These are phyloP conservation scores for Phialemoniopsis sp. DNA, from an alignment of 2,329 filamentous ascomycete species.

Conservation along the genomic window DNA sequence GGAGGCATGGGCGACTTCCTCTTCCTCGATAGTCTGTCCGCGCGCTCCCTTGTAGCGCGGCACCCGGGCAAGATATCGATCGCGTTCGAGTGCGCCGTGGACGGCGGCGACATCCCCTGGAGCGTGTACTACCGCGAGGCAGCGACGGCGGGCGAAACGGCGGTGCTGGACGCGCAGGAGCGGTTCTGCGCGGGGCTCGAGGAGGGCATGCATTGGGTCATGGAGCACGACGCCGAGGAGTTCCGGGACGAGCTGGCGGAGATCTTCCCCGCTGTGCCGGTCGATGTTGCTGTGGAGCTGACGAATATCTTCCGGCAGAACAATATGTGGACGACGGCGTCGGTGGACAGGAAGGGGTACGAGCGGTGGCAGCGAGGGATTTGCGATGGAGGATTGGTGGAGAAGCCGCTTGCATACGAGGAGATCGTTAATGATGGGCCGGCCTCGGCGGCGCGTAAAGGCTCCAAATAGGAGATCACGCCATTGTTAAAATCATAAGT, in stretches of 20 bases:
- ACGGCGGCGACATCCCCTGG: conserved; percentile 5
- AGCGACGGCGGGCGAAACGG: conserved; percentile 1
- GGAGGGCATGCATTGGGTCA: conserved; percentile 5
- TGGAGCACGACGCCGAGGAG: conserved; percentile 3
- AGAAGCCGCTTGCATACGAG: conserved; percentile 3
- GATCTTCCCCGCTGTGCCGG: conserved; percentile 4
- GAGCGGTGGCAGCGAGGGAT: conserved; percentile 4
- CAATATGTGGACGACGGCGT: conserved; percentile 5
- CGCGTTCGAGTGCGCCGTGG: conserved; percentile 1
- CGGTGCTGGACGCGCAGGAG: conserved; percentile 5
- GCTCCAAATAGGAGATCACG: too few relatives aligned
- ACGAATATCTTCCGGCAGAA: conserved; percentile 4
- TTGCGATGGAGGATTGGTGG: conserved; percentile 1
- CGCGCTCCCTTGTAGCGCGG: not conserved
- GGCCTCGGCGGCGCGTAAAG: not conserved
- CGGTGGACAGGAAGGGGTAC: conserved; percentile 1
- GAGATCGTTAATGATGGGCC: conserved; percentile 3
- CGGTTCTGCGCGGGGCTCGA: conserved; percentile 4
- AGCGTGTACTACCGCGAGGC: conserved; percentile 8
- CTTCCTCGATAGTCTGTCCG: conserved; percentile 4
- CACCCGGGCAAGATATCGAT: conserved; percentile 1
- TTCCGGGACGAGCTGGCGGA: conserved; percentile 6
- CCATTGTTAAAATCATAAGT: too few relatives aligned
- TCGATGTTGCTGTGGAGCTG: conserved; percentile 3
- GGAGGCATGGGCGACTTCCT: conserved; percentile 6